phyloP scores from a whole-genome alignment of 2,329 filamentous ascomycete species.

The Penicillium griseofulvum region DNA sequence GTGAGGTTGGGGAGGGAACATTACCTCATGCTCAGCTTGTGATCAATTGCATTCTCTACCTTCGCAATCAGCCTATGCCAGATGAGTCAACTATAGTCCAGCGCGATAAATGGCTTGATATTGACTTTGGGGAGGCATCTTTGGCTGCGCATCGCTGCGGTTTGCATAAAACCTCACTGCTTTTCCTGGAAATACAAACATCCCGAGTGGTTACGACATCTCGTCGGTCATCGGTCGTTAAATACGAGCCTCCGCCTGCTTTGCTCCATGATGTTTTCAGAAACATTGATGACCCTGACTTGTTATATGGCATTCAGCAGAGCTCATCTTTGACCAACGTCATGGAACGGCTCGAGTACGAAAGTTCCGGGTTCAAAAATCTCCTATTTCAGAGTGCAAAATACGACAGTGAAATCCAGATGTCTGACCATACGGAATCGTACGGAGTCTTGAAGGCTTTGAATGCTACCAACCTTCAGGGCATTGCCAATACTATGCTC shows the following conservation, averaged over 20 bases:
- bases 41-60: conserved; percentile 77
- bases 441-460: conserved; percentile 73
- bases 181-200: conserved; percentile 73
- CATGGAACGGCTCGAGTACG: conserved; percentile 80
- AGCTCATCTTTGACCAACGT: conserved; percentile 73
- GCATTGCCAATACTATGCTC: conserved; percentile 77
- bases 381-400: conserved; percentile 87
- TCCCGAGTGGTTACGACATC: conserved; percentile 58
- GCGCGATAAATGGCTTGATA: conserved; percentile 77
- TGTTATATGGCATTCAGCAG: conserved; percentile 88
- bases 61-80: conserved; percentile 75
- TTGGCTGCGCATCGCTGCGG: conserved; percentile 71
- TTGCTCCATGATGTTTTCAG: conserved; percentile 80
- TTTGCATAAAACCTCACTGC: conserved; percentile 81
- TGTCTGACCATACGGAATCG: conserved; percentile 58
- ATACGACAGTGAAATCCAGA: conserved; percentile 77
- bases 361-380: conserved; percentile 81
- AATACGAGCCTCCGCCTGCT: conserved; percentile 58
- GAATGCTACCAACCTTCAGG: conserved; percentile 77
- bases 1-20: conserved; percentile 39
- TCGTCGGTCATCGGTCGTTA: conserved; percentile 63
- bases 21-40: conserved; percentile 68
- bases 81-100: conserved; percentile 76
- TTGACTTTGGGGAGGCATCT: conserved; percentile 71
- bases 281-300: conserved; percentile 91